Conservation (phyloP, 129 eudicot genomes). For the Calendula officinalis region DNA sequence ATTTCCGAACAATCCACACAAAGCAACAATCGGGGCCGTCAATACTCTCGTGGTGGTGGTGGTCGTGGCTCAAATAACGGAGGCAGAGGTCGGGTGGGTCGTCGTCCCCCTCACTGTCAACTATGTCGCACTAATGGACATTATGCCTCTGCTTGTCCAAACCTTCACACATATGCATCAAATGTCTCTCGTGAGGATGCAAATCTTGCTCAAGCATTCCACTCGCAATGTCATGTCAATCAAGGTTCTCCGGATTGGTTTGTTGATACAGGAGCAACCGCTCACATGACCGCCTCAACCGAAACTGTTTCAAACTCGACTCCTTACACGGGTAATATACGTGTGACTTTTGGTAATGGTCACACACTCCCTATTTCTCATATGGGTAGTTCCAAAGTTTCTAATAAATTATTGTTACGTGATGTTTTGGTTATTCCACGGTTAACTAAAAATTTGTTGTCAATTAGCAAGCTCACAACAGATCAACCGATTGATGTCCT, state of each 20-base stretch:
- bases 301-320: background rate
- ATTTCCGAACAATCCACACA: background rate
- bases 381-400: background rate
- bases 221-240: no score
- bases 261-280: no score
- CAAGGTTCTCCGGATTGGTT: no score
- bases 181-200: background rate
- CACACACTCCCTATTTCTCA: background rate
- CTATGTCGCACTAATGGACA: background rate
- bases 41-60: background rate
- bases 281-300: background rate
- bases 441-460: background rate
- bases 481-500: no score
- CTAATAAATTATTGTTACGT: background rate
- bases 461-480: background rate
- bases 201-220: background rate
- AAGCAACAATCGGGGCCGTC: no score
- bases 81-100: background rate
- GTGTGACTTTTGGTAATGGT: background rate
- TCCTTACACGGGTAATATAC: background rate
- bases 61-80: background rate
- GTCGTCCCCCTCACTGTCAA: background rate
- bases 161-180: background rate
- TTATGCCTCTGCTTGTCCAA: background rate
- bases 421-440: no score